These are phyloP conservation scores for Amphirosellinia nigrospora DNA, from an alignment of 495 filamentous ascomycete species.

Conservation along the genomic window DNA sequence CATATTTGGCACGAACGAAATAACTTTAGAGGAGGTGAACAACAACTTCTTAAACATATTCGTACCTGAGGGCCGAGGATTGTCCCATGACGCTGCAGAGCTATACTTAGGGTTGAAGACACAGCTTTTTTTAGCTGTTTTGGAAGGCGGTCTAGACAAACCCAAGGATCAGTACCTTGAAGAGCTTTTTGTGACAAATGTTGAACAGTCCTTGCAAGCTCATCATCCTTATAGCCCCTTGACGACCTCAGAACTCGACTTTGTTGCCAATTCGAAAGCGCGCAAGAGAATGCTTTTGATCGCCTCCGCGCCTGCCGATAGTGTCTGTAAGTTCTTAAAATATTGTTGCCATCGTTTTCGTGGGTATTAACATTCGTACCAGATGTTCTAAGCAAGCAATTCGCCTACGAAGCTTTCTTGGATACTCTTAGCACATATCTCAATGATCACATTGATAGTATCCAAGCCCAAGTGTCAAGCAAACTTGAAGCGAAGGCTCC, in stretches of 20 bases:
- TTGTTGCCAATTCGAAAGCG: constrained; percentile 67
- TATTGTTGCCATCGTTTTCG: background rate
- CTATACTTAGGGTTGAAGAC: constrained; percentile 86
- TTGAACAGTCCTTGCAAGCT: constrained; percentile 67
- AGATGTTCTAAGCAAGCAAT: constrained; percentile 72
- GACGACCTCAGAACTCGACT: constrained; percentile 74
- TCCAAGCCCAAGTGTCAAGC: constrained; percentile 58
- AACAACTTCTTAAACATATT: constrained; percentile 86
- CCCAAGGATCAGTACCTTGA: constrained; percentile 71
- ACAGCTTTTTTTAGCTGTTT: constrained; percentile 76
- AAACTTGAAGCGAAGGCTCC: constrained; percentile 48
- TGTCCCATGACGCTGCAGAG: constrained; percentile 73
- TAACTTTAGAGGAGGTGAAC: constrained; percentile 81
- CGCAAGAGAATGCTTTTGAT: constrained; percentile 71
- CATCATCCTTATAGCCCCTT: constrained; percentile 70
- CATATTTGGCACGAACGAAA: constrained; percentile 82
- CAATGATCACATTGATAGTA: constrained; percentile 72
- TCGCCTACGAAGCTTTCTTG: constrained; percentile 80
- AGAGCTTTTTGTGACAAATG: constrained; percentile 72
- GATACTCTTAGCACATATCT: constrained; percentile 75
- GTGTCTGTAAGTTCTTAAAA: constrained; percentile 50
- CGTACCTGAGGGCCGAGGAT: constrained; percentile 72
- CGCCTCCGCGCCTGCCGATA: constrained; percentile 66
- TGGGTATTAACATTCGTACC: constrained; percentile 32
- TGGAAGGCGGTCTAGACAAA: constrained; percentile 63